A percentile compares a stretch with the other conserved stretches of the same genome.
Conservation (phyloP, 306 rosid genomes). For the Corylus americana region DNA sequence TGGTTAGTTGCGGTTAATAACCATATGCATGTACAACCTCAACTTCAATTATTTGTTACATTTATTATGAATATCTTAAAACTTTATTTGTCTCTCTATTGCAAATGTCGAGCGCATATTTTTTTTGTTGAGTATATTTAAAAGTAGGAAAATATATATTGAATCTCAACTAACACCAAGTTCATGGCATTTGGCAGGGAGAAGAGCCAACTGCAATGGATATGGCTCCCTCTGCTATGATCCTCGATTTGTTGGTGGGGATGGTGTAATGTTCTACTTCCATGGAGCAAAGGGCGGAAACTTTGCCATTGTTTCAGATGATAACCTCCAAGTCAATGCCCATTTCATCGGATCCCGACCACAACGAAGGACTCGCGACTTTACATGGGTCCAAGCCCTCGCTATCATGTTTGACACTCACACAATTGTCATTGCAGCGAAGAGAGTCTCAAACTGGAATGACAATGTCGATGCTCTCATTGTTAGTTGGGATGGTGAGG, state of each 20-base stretch:
- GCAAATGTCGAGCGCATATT: too few relatives aligned
- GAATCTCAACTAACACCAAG: not conserved
- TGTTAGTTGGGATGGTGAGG: constrained; percentile 61
- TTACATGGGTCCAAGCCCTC: constrained; percentile 81
- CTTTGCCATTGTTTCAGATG: constrained; percentile 68
- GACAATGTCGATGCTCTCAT: constrained; percentile 54
- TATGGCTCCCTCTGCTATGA: constrained; percentile 79
- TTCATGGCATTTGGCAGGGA: constrained; percentile 37
- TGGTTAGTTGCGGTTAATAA: too few relatives aligned
- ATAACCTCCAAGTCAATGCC: constrained; percentile 67
- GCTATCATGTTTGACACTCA: constrained; percentile 63
- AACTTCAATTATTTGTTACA: not conserved
- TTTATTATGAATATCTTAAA: not conserved
- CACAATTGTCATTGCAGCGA: constrained; percentile 69
- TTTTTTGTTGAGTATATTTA: not conserved
- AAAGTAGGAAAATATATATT: not conserved
- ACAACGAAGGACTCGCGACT: constrained; percentile 75
- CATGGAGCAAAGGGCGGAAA: constrained; percentile 74
- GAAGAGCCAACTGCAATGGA: constrained; percentile 69
- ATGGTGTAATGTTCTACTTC: constrained; percentile 85
- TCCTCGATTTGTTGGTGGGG: constrained; percentile 82
- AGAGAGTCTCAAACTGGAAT: constrained; percentile 61
- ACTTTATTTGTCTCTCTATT: not conserved
- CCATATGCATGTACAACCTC: too few relatives aligned
- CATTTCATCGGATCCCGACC: constrained; percentile 76